These are phyloP conservation scores for Yamadazyma membranifaciens DNA, from an alignment of 1,139 yeast genomes.

Conservation along the genomic window DNA sequence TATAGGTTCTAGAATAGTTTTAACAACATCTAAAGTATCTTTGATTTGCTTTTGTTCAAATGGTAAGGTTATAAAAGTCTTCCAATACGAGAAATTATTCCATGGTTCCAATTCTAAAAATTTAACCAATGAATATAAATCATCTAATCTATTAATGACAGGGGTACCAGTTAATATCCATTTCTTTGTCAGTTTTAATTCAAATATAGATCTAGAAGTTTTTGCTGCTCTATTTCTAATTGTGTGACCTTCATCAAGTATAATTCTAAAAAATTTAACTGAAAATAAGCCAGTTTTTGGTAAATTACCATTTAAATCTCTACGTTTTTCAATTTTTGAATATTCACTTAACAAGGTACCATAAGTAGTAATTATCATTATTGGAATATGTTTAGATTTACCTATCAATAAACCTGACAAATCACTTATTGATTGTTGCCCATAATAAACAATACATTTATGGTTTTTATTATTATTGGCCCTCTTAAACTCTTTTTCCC, in stretches of 20 bases:
- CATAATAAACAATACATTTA: constrained; percentile 67
- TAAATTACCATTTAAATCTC: constrained; percentile 29
- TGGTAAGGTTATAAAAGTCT: constrained; percentile 79
- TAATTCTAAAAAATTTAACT: constrained; percentile 72
- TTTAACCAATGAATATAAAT: constrained; percentile 73
- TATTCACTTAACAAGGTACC: constrained; percentile 84
- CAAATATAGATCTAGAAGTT: constrained; percentile 78
- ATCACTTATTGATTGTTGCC: constrained; percentile 54
- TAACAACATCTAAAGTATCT: constrained; percentile 78
- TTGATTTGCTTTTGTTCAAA: constrained; percentile 71
- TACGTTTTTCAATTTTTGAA: constrained; percentile 34
- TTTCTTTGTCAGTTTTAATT: constrained; percentile 58
- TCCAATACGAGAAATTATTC: constrained; percentile 87
- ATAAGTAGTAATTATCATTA: constrained; percentile 81
- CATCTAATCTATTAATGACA: constrained; percentile 84
- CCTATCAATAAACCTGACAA: constrained; percentile 43
- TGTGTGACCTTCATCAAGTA: constrained; percentile 90
- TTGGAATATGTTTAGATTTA: constrained; percentile 46
- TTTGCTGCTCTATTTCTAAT: constrained; percentile 80
- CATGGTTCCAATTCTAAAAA: constrained; percentile 84
- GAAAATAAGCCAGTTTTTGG: constrained; percentile 61
- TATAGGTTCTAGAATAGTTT: constrained; percentile 81
- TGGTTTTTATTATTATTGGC: constrained; percentile 49
- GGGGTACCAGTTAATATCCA: constrained; percentile 98
- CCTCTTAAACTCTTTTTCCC: constrained; percentile 79